Evolutionary conservation across 1,139 yeast species (phyloP).

Genomic region (Geotrichum phurueaensis): DNA sequence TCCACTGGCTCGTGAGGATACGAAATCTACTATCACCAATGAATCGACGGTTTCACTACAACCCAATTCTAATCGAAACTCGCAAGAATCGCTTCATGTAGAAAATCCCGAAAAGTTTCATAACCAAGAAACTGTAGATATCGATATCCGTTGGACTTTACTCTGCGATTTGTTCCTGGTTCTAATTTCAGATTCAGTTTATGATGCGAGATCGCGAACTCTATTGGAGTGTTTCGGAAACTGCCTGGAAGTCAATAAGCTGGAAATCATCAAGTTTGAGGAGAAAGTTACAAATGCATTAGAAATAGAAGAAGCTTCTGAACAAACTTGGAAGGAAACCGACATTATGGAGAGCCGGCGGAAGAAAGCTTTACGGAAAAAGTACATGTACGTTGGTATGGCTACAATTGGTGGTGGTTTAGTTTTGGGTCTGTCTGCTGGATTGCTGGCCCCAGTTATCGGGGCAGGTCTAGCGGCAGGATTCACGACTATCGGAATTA

Average conservation of each 20-base stretch:
- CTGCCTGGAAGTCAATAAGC: constrained; percentile 48
- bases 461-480: constrained; percentile 99
- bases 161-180: constrained; percentile 83
- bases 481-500: constrained; percentile 84
- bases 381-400: constrained; percentile 81
- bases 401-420: constrained; percentile 97
- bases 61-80: not conserved
- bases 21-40: not conserved
- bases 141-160: constrained; percentile 89
- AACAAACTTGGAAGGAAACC: constrained; percentile 70
- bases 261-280: constrained; percentile 85
- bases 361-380: constrained; percentile 55
- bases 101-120: constrained; percentile 37
- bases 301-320: constrained; percentile 71
- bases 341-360: constrained; percentile 66
- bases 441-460: constrained; percentile 91
- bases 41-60: constrained; percentile 1
- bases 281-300: constrained; percentile 82
- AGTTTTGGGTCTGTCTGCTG: constrained; percentile 91
- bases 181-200: constrained; percentile 74
- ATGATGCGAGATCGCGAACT: constrained; percentile 83
- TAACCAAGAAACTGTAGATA: constrained; percentile 42
- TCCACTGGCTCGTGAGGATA: constrained; percentile 23
- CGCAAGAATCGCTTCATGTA: constrained; percentile 22
- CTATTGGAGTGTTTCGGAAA: constrained; percentile 62